Evolutionary conservation across 257 asterid genomes (phyloP).

Genomic region (Ajuga chamaepitys): DNA sequence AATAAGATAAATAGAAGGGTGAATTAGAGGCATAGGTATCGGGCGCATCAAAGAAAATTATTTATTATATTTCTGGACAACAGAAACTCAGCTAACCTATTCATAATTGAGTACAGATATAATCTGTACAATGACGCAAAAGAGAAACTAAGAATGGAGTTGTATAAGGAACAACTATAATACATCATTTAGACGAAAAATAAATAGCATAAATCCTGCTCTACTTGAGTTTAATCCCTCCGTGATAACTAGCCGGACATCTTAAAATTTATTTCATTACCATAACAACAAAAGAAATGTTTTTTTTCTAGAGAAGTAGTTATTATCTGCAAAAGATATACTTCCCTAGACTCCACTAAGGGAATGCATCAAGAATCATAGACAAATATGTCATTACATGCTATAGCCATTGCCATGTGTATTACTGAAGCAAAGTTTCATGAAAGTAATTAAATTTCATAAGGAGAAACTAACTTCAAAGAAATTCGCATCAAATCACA

Average conservation of each 20-base stretch:
- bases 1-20: neutral
- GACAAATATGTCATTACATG: neutral
- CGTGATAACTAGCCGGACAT: constrained; percentile 1
- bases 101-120: neutral
- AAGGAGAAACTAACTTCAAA: neutral
- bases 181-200: neutral
- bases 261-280: neutral
- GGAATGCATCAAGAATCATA: neutral
- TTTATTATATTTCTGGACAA: neutral
- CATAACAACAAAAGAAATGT: neutral
- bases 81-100: neutral
- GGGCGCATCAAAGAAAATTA: neutral
- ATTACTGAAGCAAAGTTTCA: neutral
- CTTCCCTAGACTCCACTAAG: neutral
- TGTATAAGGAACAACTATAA: neutral
- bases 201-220: neutral
- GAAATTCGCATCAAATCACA: neutral
- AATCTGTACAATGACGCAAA: neutral
- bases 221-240: neutral
- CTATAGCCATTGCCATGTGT: neutral
- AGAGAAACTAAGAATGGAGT: neutral
- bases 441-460: neutral
- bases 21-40: neutral
- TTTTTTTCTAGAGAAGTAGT: neutral
- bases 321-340: neutral